A percentile compares a stretch with the other conserved stretches of the same genome.
These are phyloP conservation scores for Echinosophora koreensis DNA, from an alignment of 306 rosid species.

Conservation along the genomic window DNA sequence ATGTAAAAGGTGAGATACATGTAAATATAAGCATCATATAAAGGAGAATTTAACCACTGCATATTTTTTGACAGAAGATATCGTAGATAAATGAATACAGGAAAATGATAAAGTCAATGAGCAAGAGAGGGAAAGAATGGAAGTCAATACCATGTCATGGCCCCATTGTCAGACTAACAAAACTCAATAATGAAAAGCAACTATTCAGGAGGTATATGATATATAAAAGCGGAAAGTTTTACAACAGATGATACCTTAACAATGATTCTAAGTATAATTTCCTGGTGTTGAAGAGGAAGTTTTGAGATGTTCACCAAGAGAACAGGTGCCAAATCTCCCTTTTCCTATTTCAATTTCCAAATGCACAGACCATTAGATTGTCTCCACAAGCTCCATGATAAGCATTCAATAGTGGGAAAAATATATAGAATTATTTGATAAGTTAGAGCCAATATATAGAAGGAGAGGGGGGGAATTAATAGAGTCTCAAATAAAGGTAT, in stretches of 20 bases:
- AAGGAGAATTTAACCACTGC: background rate
- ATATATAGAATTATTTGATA: background rate
- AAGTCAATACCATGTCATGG: background rate
- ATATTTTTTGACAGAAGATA: background rate
- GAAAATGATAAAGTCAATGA: background rate
- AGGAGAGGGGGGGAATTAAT: background rate
- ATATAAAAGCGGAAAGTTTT: conserved; percentile 22
- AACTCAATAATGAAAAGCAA: background rate
- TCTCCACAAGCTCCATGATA: conserved; percentile 34
- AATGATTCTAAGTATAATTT: conserved; percentile 81
- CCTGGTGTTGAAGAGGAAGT: conserved; percentile 92
- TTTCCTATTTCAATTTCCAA: conserved; percentile 59
- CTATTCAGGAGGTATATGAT: conserved; percentile 16
- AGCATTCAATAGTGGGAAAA: conserved; percentile 9
- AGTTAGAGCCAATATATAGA: background rate
- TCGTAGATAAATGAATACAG: background rate
- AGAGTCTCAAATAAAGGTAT: background rate
- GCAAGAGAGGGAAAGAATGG: background rate
- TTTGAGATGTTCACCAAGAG: conserved; percentile 80
- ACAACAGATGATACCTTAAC: conserved; percentile 62
- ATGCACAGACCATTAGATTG: conserved; percentile 42
- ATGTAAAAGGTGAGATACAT: background rate
- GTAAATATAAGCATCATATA: background rate
- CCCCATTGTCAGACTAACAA: background rate
- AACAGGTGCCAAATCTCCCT: conserved; percentile 78